These are phyloP conservation scores for Chalciporus piperatus DNA, from an alignment of 768 basidiomycete species.

Conservation along the genomic window DNA sequence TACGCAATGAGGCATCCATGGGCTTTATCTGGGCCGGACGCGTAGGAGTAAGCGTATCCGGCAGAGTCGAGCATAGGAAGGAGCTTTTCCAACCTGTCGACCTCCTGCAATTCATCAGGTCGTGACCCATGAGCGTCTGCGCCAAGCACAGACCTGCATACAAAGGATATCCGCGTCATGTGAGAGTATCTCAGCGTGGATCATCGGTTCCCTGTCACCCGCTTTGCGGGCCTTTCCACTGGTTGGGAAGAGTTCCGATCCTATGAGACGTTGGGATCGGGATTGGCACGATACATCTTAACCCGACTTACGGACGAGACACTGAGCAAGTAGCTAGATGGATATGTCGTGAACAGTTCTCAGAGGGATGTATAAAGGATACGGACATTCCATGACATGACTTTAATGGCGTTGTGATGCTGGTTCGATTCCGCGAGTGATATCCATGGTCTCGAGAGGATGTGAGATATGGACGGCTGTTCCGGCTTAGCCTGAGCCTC, in stretches of 20 bases:
- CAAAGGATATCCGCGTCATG: conserved; percentile 81
- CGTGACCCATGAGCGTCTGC: neutral
- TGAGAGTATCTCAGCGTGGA: conserved; percentile 69
- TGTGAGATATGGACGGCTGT: conserved; percentile 3
- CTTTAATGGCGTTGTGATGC: conserved; percentile 34
- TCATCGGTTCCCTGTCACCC: conserved; percentile 68
- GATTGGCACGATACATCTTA: neutral
- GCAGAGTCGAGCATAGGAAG: conserved; percentile 62
- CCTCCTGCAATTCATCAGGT: conserved; percentile 57
- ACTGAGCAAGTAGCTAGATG: conserved; percentile 70
- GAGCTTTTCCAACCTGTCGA: conserved; percentile 75
- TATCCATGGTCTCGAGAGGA: conserved; percentile 36
- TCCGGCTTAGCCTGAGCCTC: neutral
- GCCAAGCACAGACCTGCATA: conserved; percentile 60
- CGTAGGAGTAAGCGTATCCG: conserved; percentile 64
- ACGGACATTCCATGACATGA: conserved; percentile 87
- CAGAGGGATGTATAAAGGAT: neutral
- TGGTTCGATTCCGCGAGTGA: conserved; percentile 13
- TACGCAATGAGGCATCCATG: conserved; percentile 88
- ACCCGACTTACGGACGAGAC: conserved; percentile 65
- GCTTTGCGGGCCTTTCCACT: conserved; percentile 78
- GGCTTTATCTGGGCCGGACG: conserved; percentile 68
- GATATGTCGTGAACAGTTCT: conserved; percentile 2
- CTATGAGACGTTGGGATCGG: conserved; percentile 34
- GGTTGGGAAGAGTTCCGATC: conserved; percentile 79